Evolutionary conservation across 1,284 basidiomycete genomes (phyloP).

Genomic region (Stygiomarasmius scandens): DNA sequence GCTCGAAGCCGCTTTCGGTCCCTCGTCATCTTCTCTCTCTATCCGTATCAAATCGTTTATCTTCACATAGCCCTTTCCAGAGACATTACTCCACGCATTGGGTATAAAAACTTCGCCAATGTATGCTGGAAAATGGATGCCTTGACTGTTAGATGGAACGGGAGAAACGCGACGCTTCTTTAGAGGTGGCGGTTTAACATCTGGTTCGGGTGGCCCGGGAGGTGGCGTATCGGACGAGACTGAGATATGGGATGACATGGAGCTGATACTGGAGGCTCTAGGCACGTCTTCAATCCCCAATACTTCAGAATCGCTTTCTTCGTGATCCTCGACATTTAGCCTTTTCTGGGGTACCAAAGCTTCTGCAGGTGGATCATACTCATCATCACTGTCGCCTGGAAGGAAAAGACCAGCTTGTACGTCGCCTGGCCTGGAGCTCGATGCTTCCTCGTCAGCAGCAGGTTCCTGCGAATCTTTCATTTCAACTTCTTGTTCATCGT

Average conservation of each 20-base stretch:
- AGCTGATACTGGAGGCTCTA: slow-evolving; percentile 46
- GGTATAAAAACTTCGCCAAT: slow-evolving; percentile 71
- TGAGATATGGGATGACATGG: slow-evolving; percentile 28
- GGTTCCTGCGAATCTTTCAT: slow-evolving; percentile 3
- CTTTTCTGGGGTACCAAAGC: slow-evolving; percentile 18
- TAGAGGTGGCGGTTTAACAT: slow-evolving; percentile 30
- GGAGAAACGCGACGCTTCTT: slow-evolving; percentile 58
- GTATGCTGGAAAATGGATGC: slow-evolving; percentile 44
- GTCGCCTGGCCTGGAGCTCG: neutral
- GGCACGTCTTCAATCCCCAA: slow-evolving; percentile 32
- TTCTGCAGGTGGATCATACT: slow-evolving; percentile 33
- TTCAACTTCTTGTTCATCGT: slow-evolving; percentile 39
- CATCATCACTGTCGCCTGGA: slow-evolving; percentile 59
- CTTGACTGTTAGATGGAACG: slow-evolving; percentile 10
- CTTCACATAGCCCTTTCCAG: slow-evolving; percentile 69
- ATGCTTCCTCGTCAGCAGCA: neutral
- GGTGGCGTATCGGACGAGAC: slow-evolving; percentile 28
- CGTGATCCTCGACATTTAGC: slow-evolving; percentile 26
- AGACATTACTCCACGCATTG: slow-evolving; percentile 82
- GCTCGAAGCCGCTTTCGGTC: slow-evolving; percentile 27
- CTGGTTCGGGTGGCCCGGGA: slow-evolving; percentile 25
- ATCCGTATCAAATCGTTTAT: slow-evolving; percentile 62
- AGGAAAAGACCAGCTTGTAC: slow-evolving; percentile 49
- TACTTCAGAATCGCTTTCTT: slow-evolving; percentile 35
- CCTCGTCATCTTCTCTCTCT: slow-evolving; percentile 53